Conservation (phyloP, 768 basidiomycete species). For the Suillus luteus region DNA sequence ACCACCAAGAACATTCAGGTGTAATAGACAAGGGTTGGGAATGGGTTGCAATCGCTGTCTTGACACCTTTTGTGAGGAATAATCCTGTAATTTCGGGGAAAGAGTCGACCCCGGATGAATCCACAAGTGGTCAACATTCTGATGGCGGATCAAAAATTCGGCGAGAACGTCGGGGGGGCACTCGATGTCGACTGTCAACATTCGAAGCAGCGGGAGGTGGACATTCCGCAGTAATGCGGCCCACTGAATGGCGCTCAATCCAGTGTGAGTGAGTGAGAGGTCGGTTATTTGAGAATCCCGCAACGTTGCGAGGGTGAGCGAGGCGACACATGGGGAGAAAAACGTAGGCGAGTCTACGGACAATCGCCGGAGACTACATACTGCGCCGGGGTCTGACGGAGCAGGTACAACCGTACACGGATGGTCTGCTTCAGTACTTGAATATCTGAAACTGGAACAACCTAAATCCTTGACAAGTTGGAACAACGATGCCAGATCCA, state of each 20-base stretch:
- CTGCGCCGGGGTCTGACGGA: background rate
- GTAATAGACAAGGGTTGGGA: background rate
- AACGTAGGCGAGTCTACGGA: background rate
- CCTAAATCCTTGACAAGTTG: background rate
- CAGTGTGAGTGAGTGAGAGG: conserved; percentile 5
- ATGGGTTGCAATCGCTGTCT: background rate
- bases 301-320: background rate
- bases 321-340: background rate
- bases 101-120: background rate
- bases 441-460: background rate
- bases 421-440: background rate
- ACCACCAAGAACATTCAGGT: background rate
- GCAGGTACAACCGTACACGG: background rate
- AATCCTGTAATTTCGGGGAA: background rate
- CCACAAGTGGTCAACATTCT: background rate
- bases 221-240: background rate
- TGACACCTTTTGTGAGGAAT: background rate
- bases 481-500: background rate
- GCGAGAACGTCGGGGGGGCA: conserved; percentile 1
- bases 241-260: background rate
- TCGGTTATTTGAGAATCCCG: background rate
- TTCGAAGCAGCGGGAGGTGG: background rate
- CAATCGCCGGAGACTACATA: background rate
- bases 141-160: background rate
- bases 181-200: background rate